Evolutionary conservation across 768 basidiomycete species (phyloP), one percentile per base, ranked within the genome.

Genomic region (Gautieria morchelliformis): DNA sequence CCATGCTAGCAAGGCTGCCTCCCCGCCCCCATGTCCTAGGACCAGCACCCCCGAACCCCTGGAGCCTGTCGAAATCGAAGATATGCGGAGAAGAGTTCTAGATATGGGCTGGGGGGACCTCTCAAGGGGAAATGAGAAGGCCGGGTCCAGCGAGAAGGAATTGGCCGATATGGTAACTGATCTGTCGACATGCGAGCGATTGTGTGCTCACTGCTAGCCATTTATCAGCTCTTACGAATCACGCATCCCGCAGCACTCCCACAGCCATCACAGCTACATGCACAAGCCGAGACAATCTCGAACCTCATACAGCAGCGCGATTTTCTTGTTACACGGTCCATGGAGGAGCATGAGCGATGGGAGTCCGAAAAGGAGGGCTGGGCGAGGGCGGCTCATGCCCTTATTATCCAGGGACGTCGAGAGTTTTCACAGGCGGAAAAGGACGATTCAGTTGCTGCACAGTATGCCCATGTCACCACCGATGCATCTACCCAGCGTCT

Each of bases 371-470:
- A 77, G 62, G 79, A 80, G 15, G 72, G 77, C 2, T 89, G 86
- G 83, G 77, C 75, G 5, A 72, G 87, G 56, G 80, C 77, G 62
- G 79, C 85, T 1, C 86, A 89, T 61, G 85, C 83, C 8, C 72
- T 89, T 37, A 72, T 86, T 56, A 65, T 72, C 2, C 79, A 70
- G 42, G 66, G 78, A 46, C 71, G 76, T 46, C 74, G 72, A 57
- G 77, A 69, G 44, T 67, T 71, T n/a, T 64, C 66, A 6, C 66
- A 63, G 15, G 60, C 63, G 14, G 67, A 70, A 5, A 75, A 69
- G 57, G 73, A 76, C 2, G 44, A 59, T 8, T n/a, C 14, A 14
- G 35, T 6, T 42, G 35, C 54, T 51, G 42, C 42, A 44, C 14
- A 46, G 19, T 42, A 19, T 12, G 27, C 47, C 22, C 20, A 7